Percentiles rank a stretch among this genome's conserved stretches.
Evolutionary conservation across 306 rosid genomes (phyloP).

Genomic region (Begonia masoniana): DNA sequence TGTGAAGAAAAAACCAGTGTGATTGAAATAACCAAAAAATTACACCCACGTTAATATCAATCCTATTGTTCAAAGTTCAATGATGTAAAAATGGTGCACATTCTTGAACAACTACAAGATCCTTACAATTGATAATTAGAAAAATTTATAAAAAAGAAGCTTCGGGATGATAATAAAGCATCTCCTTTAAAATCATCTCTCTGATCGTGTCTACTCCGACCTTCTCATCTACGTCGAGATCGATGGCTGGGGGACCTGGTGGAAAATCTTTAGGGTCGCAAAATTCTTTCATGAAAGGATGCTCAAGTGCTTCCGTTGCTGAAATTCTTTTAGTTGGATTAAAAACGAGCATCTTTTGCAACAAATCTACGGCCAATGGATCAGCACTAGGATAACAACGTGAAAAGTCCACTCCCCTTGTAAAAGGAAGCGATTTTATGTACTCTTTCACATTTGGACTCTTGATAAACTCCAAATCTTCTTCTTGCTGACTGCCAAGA

Average conservation of each 20-base stretch:
- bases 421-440: slow-evolving; percentile 42
- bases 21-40: no score
- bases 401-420: slow-evolving; percentile 46
- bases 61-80: no score
- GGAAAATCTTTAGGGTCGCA: slow-evolving; percentile 46
- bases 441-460: slow-evolving; percentile 47
- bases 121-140: no score
- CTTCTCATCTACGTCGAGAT: slow-evolving; percentile 57
- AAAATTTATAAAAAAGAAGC: no score
- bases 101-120: no score
- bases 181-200: slow-evolving; percentile 75
- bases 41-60: no score
- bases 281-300: slow-evolving; percentile 57
- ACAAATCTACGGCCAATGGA: slow-evolving; percentile 65
- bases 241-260: slow-evolving; percentile 39
- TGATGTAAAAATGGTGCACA: no score
- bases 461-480: slow-evolving; percentile 51
- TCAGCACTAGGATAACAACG: slow-evolving; percentile 57
- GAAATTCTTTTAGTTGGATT: slow-evolving; percentile 77
- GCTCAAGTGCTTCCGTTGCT: slow-evolving; percentile 64
- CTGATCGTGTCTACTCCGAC: slow-evolving; percentile 39
- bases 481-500: slow-evolving; percentile 62
- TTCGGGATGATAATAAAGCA: slow-evolving; percentile 58
- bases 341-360: slow-evolving; percentile 71
- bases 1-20: no score